Conservation (phyloP, 23 red algal species). For the Pyropia yezoensis region DNA sequence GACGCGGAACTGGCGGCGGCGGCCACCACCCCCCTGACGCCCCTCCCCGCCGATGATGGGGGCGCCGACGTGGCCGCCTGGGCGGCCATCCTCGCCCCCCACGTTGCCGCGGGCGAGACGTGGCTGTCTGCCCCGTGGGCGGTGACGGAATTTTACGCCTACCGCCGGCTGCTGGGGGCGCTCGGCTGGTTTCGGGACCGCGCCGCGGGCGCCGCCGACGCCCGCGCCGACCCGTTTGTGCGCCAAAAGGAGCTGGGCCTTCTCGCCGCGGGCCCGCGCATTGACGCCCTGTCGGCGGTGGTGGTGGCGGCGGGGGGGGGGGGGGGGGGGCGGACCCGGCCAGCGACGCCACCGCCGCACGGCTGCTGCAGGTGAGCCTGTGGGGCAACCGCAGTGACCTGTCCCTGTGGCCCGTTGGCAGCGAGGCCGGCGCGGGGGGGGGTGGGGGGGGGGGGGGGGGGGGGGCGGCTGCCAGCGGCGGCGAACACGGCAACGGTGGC, state of each 20-base stretch:
- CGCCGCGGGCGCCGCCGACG: not conserved
- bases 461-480: slow-evolving; percentile 4
- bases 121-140: slow-evolving; percentile 90
- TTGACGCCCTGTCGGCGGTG: slow-evolving; percentile 20
- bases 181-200: slow-evolving; percentile 54
- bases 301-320: slow-evolving; percentile 9
- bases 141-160: slow-evolving; percentile 92
- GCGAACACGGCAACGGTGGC: slow-evolving; percentile 1
- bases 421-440: not conserved
- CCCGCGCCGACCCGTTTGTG: slow-evolving; percentile 62
- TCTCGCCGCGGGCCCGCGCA: slow-evolving; percentile 27
- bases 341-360: slow-evolving; percentile 2
- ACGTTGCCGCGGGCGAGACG: slow-evolving; percentile 22
- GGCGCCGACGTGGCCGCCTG: slow-evolving; percentile 59
- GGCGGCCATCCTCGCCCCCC: slow-evolving; percentile 50
- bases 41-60: slow-evolving; percentile 24
- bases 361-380: slow-evolving; percentile 57
- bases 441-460: too few relatives aligned
- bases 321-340: not conserved
- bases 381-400: slow-evolving; percentile 94
- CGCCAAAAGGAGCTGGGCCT: slow-evolving; percentile 92
- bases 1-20: slow-evolving; percentile 47
- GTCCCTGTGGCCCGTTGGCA: slow-evolving; percentile 80
- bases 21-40: slow-evolving; percentile 19
- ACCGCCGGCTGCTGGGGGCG: slow-evolving; percentile 79